Conservation (phyloP, 768 basidiomycete species). For the Suillus subaureus region DNA sequence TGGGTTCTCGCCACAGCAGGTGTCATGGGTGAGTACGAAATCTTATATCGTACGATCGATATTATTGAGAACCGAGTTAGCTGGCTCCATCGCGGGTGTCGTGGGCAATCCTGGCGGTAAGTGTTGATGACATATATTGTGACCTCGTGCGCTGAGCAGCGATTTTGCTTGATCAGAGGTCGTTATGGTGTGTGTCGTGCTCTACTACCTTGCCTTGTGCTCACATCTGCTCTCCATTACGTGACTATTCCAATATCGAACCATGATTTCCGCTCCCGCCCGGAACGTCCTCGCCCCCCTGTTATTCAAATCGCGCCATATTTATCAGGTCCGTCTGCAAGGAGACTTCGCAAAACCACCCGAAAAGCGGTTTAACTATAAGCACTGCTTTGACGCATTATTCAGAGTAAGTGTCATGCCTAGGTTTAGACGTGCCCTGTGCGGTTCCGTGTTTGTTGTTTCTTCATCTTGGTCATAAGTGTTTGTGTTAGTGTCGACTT, state of each 20-base stretch:
- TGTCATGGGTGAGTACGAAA: conserved; percentile 69
- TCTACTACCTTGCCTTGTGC: conserved; percentile 5
- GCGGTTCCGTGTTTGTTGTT: not conserved
- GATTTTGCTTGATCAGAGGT: conserved; percentile 51
- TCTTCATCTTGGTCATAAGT: not conserved
- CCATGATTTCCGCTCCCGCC: conserved; percentile 5
- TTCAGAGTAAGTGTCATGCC: conserved; percentile 61
- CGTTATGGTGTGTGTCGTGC: conserved; percentile 54
- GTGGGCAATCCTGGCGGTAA: conserved; percentile 87
- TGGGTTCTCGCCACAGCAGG: conserved; percentile 84
- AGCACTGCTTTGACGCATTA: conserved; percentile 86
- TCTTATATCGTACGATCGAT: not conserved
- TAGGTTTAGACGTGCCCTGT: not conserved
- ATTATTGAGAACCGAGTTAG: conserved; percentile 36
- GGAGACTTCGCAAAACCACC: conserved; percentile 89
- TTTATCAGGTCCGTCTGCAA: conserved; percentile 70
- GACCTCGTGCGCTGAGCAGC: not conserved
- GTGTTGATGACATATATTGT: conserved; percentile 16
- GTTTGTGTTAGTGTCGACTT: not conserved
- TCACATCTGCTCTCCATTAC: conserved; percentile 3
- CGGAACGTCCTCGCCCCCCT: not conserved
- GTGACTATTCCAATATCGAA: conserved; percentile 11
- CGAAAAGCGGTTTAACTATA: conserved; percentile 89
- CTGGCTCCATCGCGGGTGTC: conserved; percentile 83
- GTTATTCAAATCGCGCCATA: not conserved